Base-by-base conservation (phyloP, 768 basidiomycete species). In the Leccinum barrowsii region DNA sequence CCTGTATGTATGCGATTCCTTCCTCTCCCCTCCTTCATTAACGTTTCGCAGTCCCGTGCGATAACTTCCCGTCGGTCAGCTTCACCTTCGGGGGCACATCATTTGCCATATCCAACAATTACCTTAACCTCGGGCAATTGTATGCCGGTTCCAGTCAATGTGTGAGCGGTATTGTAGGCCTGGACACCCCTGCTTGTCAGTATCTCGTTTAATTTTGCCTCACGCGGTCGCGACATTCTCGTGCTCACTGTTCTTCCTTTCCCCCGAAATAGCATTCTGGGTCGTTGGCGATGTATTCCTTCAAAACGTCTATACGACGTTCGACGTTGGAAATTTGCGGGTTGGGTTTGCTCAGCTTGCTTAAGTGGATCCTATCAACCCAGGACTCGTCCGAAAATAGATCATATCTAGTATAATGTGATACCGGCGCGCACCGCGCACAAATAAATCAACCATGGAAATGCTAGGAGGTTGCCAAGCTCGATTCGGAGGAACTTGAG, bases 1-100 rank as follows among this genome's bases (percentile, higher is more conserved):
- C 76, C 5, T 60, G 67, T 51, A 22, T 34, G 50, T 32, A 13
- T 21, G 7, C 19, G 11, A 10, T 34, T 26, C 7, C n/a, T 32
- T 51, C 15, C 11, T 15, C 32, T 11, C 32, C 2, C 19, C 13
- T n/a, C 19, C 11, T n/a, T 22, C 19, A 22, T 30, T 19, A 19
- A 51, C 21, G n/a, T 19, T 17, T 30, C 5, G 10, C 3, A 51
- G 50, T 51, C 19, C 50, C 50, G 13, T 51, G 50, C 32, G 4
- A 34, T 51, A 4, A 2, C 8, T 51, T 51, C 13, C 50, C 50
- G 2, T 19, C 30, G 1, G 19, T 51, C 19, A 51, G 11, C 32
- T 21, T 51, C 12, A 34, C 28, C 32, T 51, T 51, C 3, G 50
- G 50, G 11, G 50, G 21, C 3, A 32, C 19, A 7, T 22, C 30